A percentile compares a stretch with the other conserved stretches of the same genome.
phyloP scores from a whole-genome alignment of 192 early-diverging fungal species.

The Phycomyces blakesleeanus region DNA sequence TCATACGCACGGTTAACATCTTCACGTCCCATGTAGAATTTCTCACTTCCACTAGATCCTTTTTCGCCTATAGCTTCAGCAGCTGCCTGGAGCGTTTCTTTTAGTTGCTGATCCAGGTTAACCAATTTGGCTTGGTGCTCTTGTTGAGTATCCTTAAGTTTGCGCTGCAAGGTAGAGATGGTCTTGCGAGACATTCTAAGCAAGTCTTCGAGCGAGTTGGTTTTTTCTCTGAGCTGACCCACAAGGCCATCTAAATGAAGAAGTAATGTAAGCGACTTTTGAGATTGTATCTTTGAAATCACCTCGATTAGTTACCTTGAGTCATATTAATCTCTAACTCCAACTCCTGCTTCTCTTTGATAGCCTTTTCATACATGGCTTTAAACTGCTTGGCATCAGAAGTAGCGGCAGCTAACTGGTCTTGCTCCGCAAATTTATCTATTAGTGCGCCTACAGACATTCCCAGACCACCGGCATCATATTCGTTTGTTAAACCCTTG shows the following conservation, averaged over 20 bases:
- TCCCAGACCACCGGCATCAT: constrained; percentile 58
- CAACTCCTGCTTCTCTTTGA: constrained; percentile 64
- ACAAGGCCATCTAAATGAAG: constrained; percentile 32
- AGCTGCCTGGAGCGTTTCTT: constrained; percentile 57
- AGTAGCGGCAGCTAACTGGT: constrained; percentile 62
- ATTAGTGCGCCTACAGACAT: constrained; percentile 65
- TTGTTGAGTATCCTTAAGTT: constrained; percentile 62
- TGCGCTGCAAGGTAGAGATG: constrained; percentile 67
- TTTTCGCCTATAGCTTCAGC: constrained; percentile 46
- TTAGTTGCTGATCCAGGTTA: constrained; percentile 65
- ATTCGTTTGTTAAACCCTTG: constrained; percentile 50
- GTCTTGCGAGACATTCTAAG: constrained; percentile 77
- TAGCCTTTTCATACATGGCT: constrained; percentile 60
- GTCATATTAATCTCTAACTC: constrained; percentile 65
- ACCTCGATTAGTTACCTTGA: constrained; percentile 48
- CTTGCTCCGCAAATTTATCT: constrained; percentile 76
- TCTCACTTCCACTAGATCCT: not conserved
- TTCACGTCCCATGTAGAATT: constrained; percentile 25
- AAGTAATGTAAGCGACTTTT: not conserved
- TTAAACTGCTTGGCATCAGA: constrained; percentile 64
- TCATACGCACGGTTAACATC: constrained; percentile 35
- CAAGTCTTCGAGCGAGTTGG: constrained; percentile 45
- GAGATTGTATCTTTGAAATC: too few relatives aligned
- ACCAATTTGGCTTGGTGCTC: constrained; percentile 67
- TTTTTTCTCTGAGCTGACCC: constrained; percentile 55